A percentile compares a stretch with the other conserved stretches of the same genome.
These are phyloP conservation scores for Pneumocystis carinii DNA, from an alignment of 1,139 yeast species.

Conservation along the genomic window DNA sequence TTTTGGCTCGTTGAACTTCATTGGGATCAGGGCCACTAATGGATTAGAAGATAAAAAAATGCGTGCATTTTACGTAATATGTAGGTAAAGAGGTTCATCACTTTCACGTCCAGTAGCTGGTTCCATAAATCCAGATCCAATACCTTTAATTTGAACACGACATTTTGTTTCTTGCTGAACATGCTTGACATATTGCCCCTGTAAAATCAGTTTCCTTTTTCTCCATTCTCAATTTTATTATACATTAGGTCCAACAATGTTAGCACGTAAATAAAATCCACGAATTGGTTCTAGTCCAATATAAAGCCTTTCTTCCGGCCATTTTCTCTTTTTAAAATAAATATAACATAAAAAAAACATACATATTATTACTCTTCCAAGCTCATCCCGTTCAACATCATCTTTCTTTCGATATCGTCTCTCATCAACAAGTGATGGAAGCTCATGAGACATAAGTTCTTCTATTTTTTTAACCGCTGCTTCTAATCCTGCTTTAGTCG, in stretches of 20 bases:
- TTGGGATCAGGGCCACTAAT: conserved; percentile 19
- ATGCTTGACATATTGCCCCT: conserved; percentile 28
- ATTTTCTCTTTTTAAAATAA: conserved; percentile 12
- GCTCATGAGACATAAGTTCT: conserved; percentile 23
- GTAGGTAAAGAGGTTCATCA: conserved; percentile 24
- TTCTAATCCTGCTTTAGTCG: conserved; percentile 20
- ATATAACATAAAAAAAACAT: not conserved
- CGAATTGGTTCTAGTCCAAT: conserved; percentile 19
- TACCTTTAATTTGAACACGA: conserved; percentile 26
- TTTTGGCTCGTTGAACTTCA: conserved; percentile 21
- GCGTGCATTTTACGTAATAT: conserved; percentile 15
- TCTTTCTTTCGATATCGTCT: conserved; percentile 20
- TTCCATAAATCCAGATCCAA: conserved; percentile 26
- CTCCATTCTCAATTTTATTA: not conserved
- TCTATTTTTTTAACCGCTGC: conserved; percentile 23
- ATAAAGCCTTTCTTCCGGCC: conserved; percentile 21
- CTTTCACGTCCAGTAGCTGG: conserved; percentile 23
- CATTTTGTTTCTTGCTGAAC: conserved; percentile 25
- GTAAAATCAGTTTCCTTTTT: not conserved
- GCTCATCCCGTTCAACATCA: conserved; percentile 11
- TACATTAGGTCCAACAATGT: conserved; percentile 23
- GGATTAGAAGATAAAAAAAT: not conserved
- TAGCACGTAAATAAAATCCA: conserved; percentile 23
- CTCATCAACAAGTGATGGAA: conserved; percentile 24
- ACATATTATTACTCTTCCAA: conserved; percentile 3